A percentile compares a stretch with the other conserved stretches of the same genome.
phyloP scores from a whole-genome alignment of 2,329 filamentous ascomycete species.

The Leptographium flavum region DNA sequence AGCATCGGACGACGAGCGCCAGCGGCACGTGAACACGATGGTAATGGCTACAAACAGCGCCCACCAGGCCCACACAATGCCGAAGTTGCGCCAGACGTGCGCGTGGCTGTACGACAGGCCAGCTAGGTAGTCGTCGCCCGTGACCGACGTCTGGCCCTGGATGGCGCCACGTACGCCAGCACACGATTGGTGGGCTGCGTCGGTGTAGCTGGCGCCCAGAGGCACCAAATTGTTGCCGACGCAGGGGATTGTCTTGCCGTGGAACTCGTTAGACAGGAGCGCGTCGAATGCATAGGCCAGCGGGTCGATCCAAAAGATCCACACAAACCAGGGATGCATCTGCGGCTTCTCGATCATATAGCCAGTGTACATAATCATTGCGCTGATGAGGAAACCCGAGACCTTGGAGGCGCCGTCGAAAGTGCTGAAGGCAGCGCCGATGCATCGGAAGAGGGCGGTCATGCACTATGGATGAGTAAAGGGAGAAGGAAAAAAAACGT shows the following conservation, averaged over 20 bases:
- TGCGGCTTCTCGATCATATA: conserved; percentile 56
- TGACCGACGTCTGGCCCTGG: conserved; percentile 30
- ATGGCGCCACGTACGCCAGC: conserved; percentile 41
- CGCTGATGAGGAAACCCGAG: conserved; percentile 40
- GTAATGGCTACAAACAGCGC: conserved; percentile 63
- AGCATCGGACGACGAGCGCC: conserved; percentile 2
- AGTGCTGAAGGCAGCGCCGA: conserved; percentile 44
- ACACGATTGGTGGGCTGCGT: conserved; percentile 30
- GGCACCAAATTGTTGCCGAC: conserved; percentile 35
- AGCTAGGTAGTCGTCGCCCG: conserved; percentile 28
- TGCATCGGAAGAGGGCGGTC: conserved; percentile 45
- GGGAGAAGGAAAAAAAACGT: conserved; percentile 22
- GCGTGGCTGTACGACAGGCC: conserved; percentile 37
- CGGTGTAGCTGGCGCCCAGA: conserved; percentile 31
- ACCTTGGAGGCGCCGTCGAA: conserved; percentile 50
- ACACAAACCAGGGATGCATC: conserved; percentile 48
- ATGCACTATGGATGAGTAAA: conserved; percentile 36
- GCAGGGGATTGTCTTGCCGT: conserved; percentile 36
- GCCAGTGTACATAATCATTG: conserved; percentile 53
- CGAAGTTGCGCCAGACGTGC: conserved; percentile 64
- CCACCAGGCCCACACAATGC: conserved; percentile 61
- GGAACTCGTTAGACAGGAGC: conserved; percentile 38
- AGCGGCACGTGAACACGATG: conserved; percentile 12
- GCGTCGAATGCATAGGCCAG: conserved; percentile 51
- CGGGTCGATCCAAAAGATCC: conserved; percentile 52